These are phyloP conservation scores for Phyllostachys edulis DNA, from an alignment of 176 grass and related monocot species.

Conservation along the genomic window DNA sequence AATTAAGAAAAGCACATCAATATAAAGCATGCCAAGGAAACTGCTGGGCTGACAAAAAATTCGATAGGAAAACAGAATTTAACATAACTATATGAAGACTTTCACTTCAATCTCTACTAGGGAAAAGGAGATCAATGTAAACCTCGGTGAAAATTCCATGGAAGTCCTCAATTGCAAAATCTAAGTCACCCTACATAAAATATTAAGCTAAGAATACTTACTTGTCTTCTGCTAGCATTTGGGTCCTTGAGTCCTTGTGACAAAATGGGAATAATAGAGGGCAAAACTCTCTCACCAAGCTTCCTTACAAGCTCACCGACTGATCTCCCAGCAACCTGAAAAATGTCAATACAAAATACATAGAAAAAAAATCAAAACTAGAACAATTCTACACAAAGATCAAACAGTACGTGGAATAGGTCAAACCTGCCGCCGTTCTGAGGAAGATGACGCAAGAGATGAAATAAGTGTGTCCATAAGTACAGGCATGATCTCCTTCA, in stretches of 20 bases:
- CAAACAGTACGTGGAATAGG: conserved; percentile 18
- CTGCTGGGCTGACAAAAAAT: not conserved
- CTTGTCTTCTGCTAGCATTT: conserved; percentile 86
- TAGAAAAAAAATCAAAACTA: conserved; percentile 4
- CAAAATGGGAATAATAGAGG: conserved; percentile 92
- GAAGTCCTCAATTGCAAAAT: not conserved
- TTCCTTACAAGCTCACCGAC: conserved; percentile 98
- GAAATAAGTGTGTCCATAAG: conserved; percentile 95
- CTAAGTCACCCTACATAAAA: not conserved
- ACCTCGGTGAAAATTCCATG: not conserved
- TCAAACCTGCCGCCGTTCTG: conserved; percentile 82
- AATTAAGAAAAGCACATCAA: conserved; percentile 21
- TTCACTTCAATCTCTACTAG: conserved; percentile 14
- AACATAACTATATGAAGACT: not conserved
- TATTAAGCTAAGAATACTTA: conserved; percentile 48
- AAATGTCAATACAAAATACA: conserved; percentile 3
- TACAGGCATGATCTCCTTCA: conserved; percentile 98
- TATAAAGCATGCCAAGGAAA: not conserved
- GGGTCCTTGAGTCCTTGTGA: conserved; percentile 83
- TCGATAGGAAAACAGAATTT: not conserved
- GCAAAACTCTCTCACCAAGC: conserved; percentile 95
- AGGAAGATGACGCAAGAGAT: conserved; percentile 94
- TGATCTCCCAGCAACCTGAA: conserved; percentile 91
- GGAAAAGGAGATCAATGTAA: conserved; percentile 3
- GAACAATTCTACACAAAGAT: conserved; percentile 7